phyloP scores from a whole-genome alignment of 2,329 filamentous ascomycete species.

The Epichloe gansuensis region DNA sequence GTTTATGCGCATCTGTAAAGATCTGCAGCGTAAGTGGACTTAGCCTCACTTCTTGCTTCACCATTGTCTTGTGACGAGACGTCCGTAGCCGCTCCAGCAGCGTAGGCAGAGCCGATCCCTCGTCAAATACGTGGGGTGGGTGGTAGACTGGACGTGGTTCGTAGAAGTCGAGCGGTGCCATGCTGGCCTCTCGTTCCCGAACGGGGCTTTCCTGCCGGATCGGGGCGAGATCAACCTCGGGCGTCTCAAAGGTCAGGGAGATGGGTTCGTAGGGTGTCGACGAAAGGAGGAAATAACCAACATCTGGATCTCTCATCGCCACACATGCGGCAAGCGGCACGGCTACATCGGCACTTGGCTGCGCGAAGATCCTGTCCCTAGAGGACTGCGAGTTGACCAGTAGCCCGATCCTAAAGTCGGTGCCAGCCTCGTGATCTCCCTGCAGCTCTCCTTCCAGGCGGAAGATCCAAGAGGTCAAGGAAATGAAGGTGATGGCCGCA shows the following conservation, averaged over 20 bases:
- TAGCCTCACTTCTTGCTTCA: slow-evolving; percentile 57
- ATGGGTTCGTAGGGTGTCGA: slow-evolving; percentile 46
- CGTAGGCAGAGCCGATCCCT: slow-evolving; percentile 41
- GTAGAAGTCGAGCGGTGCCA: slow-evolving; percentile 38
- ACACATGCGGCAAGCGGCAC: slow-evolving; percentile 41
- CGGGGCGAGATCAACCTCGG: slow-evolving; percentile 38
- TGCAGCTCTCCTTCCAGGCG: slow-evolving; percentile 49
- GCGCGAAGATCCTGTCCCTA: slow-evolving; percentile 45
- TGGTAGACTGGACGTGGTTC: slow-evolving; percentile 57
- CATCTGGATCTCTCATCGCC: slow-evolving; percentile 46
- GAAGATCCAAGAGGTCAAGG: slow-evolving; percentile 51
- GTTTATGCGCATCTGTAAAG: slow-evolving; percentile 60
- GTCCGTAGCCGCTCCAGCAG: slow-evolving; percentile 46
- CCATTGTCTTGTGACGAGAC: slow-evolving; percentile 45
- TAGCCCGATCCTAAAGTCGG: slow-evolving; percentile 49
- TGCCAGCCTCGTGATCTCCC: slow-evolving; percentile 42
- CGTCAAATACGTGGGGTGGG: slow-evolving; percentile 47
- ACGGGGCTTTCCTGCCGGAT: slow-evolving; percentile 30
- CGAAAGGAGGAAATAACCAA: slow-evolving; percentile 52
- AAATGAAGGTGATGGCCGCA: slow-evolving; percentile 47
- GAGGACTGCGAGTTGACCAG: slow-evolving; percentile 46
- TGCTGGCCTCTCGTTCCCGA: slow-evolving; percentile 29
- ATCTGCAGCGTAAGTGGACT: slow-evolving; percentile 59
- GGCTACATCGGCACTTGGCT: slow-evolving; percentile 32
- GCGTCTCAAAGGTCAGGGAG: slow-evolving; percentile 46